Conservation (phyloP, 1,284 basidiomycete genomes). For the Irpex sp. region DNA sequence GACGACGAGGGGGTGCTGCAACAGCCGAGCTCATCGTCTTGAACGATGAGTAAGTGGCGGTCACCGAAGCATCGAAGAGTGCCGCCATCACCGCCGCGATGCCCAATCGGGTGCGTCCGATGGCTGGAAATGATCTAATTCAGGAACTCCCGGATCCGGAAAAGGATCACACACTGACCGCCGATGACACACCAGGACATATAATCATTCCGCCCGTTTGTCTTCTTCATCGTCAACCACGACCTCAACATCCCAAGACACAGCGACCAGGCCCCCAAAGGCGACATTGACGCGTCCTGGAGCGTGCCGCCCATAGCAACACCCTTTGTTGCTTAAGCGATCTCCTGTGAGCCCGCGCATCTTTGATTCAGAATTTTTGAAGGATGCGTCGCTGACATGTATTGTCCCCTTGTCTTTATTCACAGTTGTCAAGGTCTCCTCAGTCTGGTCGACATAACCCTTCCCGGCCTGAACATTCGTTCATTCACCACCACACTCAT, state of each 20-base stretch:
- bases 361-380: not conserved
- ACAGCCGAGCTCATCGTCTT: slow-evolving; percentile 20
- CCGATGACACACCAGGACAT: not conserved
- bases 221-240: not conserved
- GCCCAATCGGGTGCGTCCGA: not conserved
- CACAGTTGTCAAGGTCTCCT: not conserved
- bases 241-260: not conserved
- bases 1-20: slow-evolving; percentile 13
- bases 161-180: not conserved
- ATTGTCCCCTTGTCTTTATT: not conserved
- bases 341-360: not conserved
- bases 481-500: slow-evolving; percentile 4
- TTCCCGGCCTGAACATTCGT: not conserved
- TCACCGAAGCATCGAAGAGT: not conserved
- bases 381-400: not conserved
- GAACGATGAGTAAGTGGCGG: not conserved
- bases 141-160: not conserved
- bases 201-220: not conserved
- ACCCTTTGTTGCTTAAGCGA: not conserved
- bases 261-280: not conserved
- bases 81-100: not conserved
- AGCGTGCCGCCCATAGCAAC: not conserved
- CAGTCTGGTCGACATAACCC: not conserved
- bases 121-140: not conserved
- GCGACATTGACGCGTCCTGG: not conserved